These are phyloP conservation scores for Monilinia fructigena DNA, from an alignment of 2,329 filamentous ascomycete species.

Conservation along the genomic window DNA sequence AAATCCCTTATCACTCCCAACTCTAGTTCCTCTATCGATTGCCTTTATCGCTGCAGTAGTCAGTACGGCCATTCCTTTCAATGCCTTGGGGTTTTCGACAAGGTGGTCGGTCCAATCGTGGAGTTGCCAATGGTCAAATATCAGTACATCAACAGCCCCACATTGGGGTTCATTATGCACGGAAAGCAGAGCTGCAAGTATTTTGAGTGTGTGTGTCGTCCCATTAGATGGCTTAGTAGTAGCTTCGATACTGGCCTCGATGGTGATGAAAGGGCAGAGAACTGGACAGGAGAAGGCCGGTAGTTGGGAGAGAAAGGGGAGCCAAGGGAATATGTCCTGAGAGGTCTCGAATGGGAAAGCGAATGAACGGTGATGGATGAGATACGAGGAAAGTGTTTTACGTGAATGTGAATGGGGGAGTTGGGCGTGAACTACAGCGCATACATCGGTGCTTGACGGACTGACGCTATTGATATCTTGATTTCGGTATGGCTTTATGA, in stretches of 20 bases:
- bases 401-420: background rate
- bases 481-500: background rate
- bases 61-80: slow-evolving; percentile 57
- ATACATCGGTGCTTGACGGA: background rate
- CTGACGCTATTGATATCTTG: background rate
- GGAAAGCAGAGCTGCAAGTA: slow-evolving; percentile 54
- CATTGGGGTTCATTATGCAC: slow-evolving; percentile 57
- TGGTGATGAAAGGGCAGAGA: slow-evolving; percentile 48
- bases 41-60: slow-evolving; percentile 51
- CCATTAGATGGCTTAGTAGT: slow-evolving; percentile 55
- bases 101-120: slow-evolving; percentile 59
- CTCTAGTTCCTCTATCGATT: slow-evolving; percentile 45
- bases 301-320: slow-evolving; percentile 37
- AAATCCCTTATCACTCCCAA: slow-evolving; percentile 34
- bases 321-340: slow-evolving; percentile 36
- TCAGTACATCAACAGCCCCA: slow-evolving; percentile 53
- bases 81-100: slow-evolving; percentile 52
- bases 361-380: background rate
- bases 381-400: background rate
- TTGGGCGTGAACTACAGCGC: background rate
- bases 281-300: slow-evolving; percentile 20
- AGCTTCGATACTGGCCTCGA: slow-evolving; percentile 45
- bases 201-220: slow-evolving; percentile 55
- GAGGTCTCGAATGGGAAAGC: background rate
- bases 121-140: slow-evolving; percentile 58